Evolutionary conservation across 805 yeast species (phyloP).

Genomic region (Metschnikowia picachoensis): DNA sequence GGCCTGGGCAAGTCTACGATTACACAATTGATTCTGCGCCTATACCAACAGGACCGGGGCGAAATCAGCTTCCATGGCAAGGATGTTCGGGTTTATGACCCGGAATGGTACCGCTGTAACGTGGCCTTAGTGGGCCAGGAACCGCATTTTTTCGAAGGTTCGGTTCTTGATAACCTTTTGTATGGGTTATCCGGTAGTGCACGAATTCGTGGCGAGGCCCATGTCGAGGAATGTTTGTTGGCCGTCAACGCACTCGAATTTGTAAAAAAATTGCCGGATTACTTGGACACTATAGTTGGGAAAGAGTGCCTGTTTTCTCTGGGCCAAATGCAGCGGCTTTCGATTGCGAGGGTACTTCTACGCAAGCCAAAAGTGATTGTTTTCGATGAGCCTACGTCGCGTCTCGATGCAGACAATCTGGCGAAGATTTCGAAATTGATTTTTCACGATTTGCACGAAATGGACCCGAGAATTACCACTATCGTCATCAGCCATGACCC

Average conservation of each 20-base stretch:
- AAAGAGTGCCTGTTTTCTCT: conserved; percentile 60
- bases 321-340: conserved; percentile 85
- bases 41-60: conserved; percentile 43
- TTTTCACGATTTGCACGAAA: conserved; percentile 15
- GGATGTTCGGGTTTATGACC: conserved; percentile 45
- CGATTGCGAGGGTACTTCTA: conserved; percentile 77
- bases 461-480: conserved; percentile 32
- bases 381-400: conserved; percentile 88
- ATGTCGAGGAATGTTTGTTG: conserved; percentile 36
- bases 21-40: conserved; percentile 49
- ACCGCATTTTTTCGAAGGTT: conserved; percentile 67
- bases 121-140: conserved; percentile 75
- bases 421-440: conserved; percentile 49
- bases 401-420: conserved; percentile 68
- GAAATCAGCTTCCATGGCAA: conserved; percentile 42
- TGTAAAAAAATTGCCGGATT: conserved; percentile 50
- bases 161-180: conserved; percentile 64
- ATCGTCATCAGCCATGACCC: conserved; percentile 72
- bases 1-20: conserved; percentile 93
- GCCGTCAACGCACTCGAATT: conserved; percentile 52
- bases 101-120: conserved; percentile 45
- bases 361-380: conserved; percentile 62
- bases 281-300: conserved; percentile 58
- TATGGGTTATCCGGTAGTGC: conserved; percentile 47
- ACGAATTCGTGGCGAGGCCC: conserved; percentile 23